Conservation (phyloP, 306 rosid genomes). For the Oemleria cerasiformis region DNA sequence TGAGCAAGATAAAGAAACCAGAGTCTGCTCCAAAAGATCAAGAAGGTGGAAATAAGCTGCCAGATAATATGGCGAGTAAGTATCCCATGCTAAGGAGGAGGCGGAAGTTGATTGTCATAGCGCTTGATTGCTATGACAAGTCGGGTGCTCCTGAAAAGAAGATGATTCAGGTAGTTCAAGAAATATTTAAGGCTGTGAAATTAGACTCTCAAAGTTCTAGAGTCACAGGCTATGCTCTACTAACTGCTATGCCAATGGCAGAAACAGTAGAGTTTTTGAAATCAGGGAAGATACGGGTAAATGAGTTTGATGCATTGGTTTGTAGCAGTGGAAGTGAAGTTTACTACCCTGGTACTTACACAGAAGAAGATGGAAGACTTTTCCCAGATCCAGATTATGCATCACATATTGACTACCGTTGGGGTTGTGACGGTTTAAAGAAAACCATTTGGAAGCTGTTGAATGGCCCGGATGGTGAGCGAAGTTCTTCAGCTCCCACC, state of each 20-base stretch:
- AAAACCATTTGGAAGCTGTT: constrained; percentile 55
- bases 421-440: constrained; percentile 65
- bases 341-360: constrained; percentile 51
- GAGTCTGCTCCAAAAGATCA: constrained; percentile 32
- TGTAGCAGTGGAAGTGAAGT: constrained; percentile 72
- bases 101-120: constrained; percentile 56
- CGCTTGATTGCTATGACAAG: constrained; percentile 52
- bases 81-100: constrained; percentile 59
- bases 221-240: constrained; percentile 53
- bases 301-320: constrained; percentile 53
- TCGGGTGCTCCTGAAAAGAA: constrained; percentile 48
- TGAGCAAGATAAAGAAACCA: constrained; percentile 52
- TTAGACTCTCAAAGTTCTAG: constrained; percentile 50
- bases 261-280: constrained; percentile 56
- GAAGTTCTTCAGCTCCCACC: constrained; percentile 15
- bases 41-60: constrained; percentile 31
- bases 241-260: constrained; percentile 61
- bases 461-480: constrained; percentile 39
- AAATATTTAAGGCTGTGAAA: constrained; percentile 46
- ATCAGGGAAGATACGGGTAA: constrained; percentile 45
- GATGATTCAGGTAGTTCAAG: constrained; percentile 47
- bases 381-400: constrained; percentile 61
- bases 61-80: constrained; percentile 45
- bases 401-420: constrained; percentile 59
- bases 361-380: constrained; percentile 49